phyloP scores from a whole-genome alignment of 768 basidiomycete species.

The Suillus americanus region DNA sequence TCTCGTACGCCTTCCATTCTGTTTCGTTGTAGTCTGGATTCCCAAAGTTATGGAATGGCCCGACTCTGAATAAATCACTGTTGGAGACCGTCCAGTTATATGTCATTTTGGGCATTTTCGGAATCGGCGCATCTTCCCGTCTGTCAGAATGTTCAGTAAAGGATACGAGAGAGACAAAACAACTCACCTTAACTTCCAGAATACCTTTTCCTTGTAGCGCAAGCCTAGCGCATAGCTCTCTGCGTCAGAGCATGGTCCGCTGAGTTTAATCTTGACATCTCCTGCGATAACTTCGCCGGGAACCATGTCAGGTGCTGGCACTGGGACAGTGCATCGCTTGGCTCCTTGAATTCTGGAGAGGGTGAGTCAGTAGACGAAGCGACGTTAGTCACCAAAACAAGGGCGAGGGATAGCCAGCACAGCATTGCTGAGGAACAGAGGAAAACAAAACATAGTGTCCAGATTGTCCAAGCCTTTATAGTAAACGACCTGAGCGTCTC shows the following conservation, averaged over 20 bases:
- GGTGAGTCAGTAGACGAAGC: not conserved
- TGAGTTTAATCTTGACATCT: constrained; percentile 2
- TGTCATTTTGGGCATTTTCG: not conserved
- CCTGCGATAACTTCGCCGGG: not conserved
- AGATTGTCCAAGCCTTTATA: not conserved
- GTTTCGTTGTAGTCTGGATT: not conserved
- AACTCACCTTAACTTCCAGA: not conserved
- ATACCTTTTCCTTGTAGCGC: constrained; percentile 5
- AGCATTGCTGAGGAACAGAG: not conserved
- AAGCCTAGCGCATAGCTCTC: not conserved
- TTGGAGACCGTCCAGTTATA: not conserved
- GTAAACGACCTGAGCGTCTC: not conserved
- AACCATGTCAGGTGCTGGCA: constrained; percentile 7
- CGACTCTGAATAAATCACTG: not conserved
- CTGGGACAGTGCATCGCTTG: not conserved
- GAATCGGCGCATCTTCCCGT: constrained; percentile 3
- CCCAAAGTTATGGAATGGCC: too few species aligned
- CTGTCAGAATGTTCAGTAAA: not conserved
- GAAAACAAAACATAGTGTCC: not conserved
- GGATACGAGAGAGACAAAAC: not conserved
- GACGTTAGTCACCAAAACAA: not conserved
- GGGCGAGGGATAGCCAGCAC: not conserved
- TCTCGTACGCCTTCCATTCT: not conserved
- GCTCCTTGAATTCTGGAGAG: not conserved
- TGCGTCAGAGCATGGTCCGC: not conserved